Evolutionary conservation across 139 green algal genomes (phyloP).

Genomic region (Chloropicon primus): DNA sequence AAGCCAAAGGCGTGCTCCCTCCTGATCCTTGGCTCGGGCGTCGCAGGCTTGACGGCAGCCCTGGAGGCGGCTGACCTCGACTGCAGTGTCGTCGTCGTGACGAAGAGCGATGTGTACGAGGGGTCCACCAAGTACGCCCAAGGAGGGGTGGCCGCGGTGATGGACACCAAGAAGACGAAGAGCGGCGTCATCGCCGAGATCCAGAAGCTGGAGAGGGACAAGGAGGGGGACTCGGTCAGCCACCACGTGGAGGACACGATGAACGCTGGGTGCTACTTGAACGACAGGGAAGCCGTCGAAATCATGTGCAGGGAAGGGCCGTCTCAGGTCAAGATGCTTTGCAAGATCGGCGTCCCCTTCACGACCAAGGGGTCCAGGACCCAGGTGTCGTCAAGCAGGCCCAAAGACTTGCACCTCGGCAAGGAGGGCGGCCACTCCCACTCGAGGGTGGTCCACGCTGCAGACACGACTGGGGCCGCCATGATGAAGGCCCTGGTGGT

Average conservation of each 20-base stretch:
- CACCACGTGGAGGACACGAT: slow-evolving; percentile 84
- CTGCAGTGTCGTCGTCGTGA: slow-evolving; percentile 78
- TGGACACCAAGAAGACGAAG: slow-evolving; percentile 58
- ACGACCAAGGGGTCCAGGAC: slow-evolving; percentile 45
- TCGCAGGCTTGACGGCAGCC: slow-evolving; percentile 89
- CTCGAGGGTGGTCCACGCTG: slow-evolving; percentile 87
- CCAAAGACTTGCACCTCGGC: slow-evolving; percentile 82
- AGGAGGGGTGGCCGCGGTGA: slow-evolving; percentile 86
- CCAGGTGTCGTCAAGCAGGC: too few relatives aligned
- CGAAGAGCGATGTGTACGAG: slow-evolving; percentile 63
- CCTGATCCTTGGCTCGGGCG: slow-evolving; percentile 84
- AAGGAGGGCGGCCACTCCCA: slow-evolving; percentile 86
- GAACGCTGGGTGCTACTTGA: slow-evolving; percentile 65
- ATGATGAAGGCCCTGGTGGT: slow-evolving; percentile 83
- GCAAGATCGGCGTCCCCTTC: slow-evolving; percentile 75
- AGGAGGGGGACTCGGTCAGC: slow-evolving; percentile 53
- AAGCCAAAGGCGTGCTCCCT: slow-evolving; percentile 25
- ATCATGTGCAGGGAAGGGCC: slow-evolving; percentile 83
- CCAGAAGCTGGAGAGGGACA: neutral
- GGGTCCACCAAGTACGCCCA: slow-evolving; percentile 81
- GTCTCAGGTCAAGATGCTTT: slow-evolving; percentile 73
- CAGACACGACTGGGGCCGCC: slow-evolving; percentile 82
- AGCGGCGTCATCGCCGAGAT: too few relatives aligned
- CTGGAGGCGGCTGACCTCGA: slow-evolving; percentile 80
- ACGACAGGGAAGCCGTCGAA: slow-evolving; percentile 67